Evolutionary conservation across 1,284 basidiomycete species (phyloP), one percentile per base, ranked within the genome.

Genomic region (Omphalotus olearius): DNA sequence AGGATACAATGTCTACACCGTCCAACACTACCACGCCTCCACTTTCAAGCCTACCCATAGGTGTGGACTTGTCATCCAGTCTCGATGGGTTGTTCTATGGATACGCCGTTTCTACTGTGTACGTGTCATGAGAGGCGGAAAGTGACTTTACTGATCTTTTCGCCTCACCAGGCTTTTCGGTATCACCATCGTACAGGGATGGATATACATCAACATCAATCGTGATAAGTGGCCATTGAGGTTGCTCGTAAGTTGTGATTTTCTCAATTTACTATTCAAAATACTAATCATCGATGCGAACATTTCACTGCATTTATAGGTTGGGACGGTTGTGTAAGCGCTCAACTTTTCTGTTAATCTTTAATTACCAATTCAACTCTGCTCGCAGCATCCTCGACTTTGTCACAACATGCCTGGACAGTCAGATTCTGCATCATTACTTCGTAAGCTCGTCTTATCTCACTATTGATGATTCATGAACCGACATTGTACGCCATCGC

Each of bases 71-170:
- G 10, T 47, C 46, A 14, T 23, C 4, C 14, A 14, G 16, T 18
- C 6, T 47, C 2, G 46, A 47, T 40, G 46, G 46, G 38, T 25
- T 47, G 16, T 47, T 47, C 20, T 47, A 47, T 17, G 46, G 46
- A 7, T 25, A 47, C 26, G 26, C 26, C 10, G 26, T 47, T 25
- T 20, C 35, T 7, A 25, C 36, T 11, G 35, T 39, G 46, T 47
- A 47, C 3, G 35, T 39, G n/a, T 6, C 26, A 2, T 23, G 5
- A 23, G 5, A 23, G 5, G 23, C 5, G 23, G 23, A 23, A 23
- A 23, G 23, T 23, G 23, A 23, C 2, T 28, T 33, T 9, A 9
- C 13, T 33, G 9, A 10, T 7, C 13, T 10, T 4, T 33, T 33
- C 30, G 9, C 9, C 30, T 33, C 30, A 9, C 9, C 20, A 47